Conservation (phyloP, 139 green algal species). For the Penium margaritaceum region DNA sequence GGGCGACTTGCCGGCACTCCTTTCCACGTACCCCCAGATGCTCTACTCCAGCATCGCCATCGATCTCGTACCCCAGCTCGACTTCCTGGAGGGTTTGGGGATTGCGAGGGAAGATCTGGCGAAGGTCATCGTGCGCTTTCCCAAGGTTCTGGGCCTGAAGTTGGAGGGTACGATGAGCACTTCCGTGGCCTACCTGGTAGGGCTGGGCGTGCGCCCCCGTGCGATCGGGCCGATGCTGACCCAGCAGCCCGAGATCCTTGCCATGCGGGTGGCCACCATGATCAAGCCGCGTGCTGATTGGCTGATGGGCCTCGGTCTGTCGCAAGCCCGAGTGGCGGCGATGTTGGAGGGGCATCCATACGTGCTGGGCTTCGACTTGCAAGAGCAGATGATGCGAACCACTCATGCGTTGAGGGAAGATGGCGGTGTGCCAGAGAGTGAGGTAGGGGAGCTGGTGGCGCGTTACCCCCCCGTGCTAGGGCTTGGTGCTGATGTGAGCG, state of each 20-base stretch:
- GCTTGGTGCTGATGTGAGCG: neutral
- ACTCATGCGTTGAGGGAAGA: neutral
- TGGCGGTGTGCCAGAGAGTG: neutral
- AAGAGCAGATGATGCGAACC: conserved; percentile 8
- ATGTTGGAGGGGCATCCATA: conserved; percentile 10
- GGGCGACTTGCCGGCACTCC: conserved; percentile 5
- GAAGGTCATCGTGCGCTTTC: conserved; percentile 21
- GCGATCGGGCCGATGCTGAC: conserved; percentile 22
- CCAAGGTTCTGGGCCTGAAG: conserved; percentile 25
- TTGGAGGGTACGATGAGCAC: conserved; percentile 39
- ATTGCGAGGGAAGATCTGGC: neutral
- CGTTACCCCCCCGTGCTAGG: conserved; percentile 14
- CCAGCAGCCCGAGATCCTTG: conserved; percentile 5
- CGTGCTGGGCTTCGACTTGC: conserved; percentile 5
- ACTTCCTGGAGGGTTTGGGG: conserved; percentile 28
- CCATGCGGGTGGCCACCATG: conserved; percentile 24
- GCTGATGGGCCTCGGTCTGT: neutral
- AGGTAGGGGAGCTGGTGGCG: conserved; percentile 6
- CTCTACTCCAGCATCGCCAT: conserved; percentile 34
- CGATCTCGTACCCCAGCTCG: conserved; percentile 27
- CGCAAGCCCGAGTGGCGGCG: neutral
- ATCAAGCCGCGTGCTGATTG: conserved; percentile 6
- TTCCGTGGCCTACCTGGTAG: conserved; percentile 28
- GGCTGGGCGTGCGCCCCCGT: conserved; percentile 7
- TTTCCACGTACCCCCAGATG: conserved; percentile 23